These are phyloP conservation scores for Daldinia concentrica DNA, from an alignment of 495 filamentous ascomycete species.

Conservation along the genomic window DNA sequence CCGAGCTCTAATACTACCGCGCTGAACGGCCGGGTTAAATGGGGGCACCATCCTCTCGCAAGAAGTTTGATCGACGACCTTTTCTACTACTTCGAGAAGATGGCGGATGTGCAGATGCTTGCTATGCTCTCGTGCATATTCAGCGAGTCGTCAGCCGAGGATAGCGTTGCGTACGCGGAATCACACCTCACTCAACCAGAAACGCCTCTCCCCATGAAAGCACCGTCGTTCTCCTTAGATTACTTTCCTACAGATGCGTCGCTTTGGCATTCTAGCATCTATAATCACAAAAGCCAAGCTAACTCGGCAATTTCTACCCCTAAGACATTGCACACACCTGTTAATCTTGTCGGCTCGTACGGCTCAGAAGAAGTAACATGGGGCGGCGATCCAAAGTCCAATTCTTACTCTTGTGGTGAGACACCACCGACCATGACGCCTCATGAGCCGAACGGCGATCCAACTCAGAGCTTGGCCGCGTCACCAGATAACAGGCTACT, in stretches of 20 bases:
- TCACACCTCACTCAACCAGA: constrained; percentile 58
- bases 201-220: constrained; percentile 70
- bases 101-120: constrained; percentile 90
- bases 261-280: constrained; percentile 56
- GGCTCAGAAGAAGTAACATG: constrained; percentile 65
- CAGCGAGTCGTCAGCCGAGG: constrained; percentile 66
- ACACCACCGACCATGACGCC: constrained; percentile 67
- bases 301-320: constrained; percentile 66
- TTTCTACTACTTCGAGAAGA: constrained; percentile 80
- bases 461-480: constrained; percentile 71
- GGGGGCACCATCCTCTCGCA: constrained; percentile 87
- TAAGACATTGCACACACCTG: constrained; percentile 64
- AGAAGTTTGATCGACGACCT: constrained; percentile 73
- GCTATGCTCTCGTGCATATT: constrained; percentile 94
- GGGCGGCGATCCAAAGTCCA: constrained; percentile 59
- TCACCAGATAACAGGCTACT: constrained; percentile 71
- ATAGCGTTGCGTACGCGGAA: constrained; percentile 59
- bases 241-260: constrained; percentile 73
- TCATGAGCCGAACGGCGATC: constrained; percentile 48
- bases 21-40: constrained; percentile 75
- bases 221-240: constrained; percentile 70
- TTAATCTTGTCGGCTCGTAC: constrained; percentile 67
- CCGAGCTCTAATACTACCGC: constrained; percentile 15
- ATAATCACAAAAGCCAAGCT: constrained; percentile 51
- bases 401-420: constrained; percentile 67